Evolutionary conservation across 352 stramenopile species (phyloP).

Genomic region (Globisporangium cystogenes): DNA sequence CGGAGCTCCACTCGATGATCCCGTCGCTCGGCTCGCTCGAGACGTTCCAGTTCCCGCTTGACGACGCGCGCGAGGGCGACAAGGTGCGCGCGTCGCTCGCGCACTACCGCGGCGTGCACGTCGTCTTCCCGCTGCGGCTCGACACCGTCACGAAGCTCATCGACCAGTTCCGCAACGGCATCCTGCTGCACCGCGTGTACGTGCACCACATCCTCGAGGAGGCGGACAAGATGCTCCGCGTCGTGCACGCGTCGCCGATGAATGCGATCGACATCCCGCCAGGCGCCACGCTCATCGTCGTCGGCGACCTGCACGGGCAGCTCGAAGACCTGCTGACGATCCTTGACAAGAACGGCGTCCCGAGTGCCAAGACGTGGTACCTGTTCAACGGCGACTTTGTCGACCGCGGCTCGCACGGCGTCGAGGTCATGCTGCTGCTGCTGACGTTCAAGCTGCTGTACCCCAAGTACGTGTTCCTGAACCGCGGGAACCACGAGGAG

Average conservation of each 20-base stretch:
- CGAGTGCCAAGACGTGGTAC: constrained; percentile 87
- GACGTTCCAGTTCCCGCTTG: constrained; percentile 35
- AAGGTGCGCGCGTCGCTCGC: constrained; percentile 53
- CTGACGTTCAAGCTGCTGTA: constrained; percentile 89
- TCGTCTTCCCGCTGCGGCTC: constrained; percentile 64
- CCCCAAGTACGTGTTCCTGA: constrained; percentile 88
- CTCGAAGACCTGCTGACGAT: constrained; percentile 93
- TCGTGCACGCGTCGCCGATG: constrained; percentile 50
- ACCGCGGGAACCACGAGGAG: constrained; percentile 95
- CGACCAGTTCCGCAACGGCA: constrained; percentile 83
- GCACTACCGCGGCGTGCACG: constrained; percentile 69
- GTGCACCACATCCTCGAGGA: constrained; percentile 74
- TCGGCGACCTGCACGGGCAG: constrained; percentile 92
- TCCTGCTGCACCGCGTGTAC: constrained; percentile 71
- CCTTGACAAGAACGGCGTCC: constrained; percentile 89
- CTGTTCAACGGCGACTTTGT: constrained; percentile 97
- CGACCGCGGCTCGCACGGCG: constrained; percentile 88
- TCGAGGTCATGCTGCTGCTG: constrained; percentile 90
- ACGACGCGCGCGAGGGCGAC: constrained; percentile 51
- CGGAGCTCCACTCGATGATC: constrained; percentile 73
- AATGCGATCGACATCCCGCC: constrained; percentile 70
- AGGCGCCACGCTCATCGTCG: constrained; percentile 87
- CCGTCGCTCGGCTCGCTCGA: constrained; percentile 70
- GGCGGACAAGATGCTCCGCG: constrained; percentile 43
- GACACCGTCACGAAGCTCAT: constrained; percentile 80